Evolutionary conservation across 1,139 yeast genomes (phyloP).

Genomic region (Candida neerlandica): DNA sequence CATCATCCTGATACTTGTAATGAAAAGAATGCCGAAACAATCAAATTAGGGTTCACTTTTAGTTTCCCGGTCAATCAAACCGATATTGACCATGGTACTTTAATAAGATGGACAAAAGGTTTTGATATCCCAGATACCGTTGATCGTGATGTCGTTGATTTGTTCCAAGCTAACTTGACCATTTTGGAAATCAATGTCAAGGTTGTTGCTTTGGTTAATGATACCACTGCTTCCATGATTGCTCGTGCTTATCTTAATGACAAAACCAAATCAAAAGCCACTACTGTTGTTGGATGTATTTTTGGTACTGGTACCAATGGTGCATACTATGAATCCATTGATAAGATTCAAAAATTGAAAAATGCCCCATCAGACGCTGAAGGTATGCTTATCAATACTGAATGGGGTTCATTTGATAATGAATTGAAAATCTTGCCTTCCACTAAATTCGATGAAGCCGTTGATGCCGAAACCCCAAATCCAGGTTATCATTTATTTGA

Average conservation of each 20-base stretch:
- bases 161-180: constrained; percentile 71
- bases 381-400: constrained; percentile 91
- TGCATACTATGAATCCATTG: constrained; percentile 78
- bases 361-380: constrained; percentile 49
- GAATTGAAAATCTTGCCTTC: constrained; percentile 69
- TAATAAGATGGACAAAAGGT: constrained; percentile 95
- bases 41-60: constrained; percentile 88
- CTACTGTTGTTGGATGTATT: constrained; percentile 82
- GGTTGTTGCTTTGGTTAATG: constrained; percentile 89
- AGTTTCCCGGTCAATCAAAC: constrained; percentile 91
- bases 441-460: constrained; percentile 69
- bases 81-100: constrained; percentile 71
- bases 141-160: constrained; percentile 75
- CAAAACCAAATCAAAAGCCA: constrained; percentile 57
- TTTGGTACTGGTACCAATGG: constrained; percentile 98
- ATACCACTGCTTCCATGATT: constrained; percentile 89
- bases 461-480: constrained; percentile 78
- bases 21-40: constrained; percentile 16
- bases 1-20: constrained; percentile 53
- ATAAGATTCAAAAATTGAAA: constrained; percentile 68
- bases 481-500: constrained; percentile 88
- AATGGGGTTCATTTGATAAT: constrained; percentile 97
- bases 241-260: constrained; percentile 81
- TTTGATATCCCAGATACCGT: constrained; percentile 83
- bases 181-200: constrained; percentile 60